Conservation (phyloP, 768 basidiomycete species). For the Naganishia friedmannii region DNA sequence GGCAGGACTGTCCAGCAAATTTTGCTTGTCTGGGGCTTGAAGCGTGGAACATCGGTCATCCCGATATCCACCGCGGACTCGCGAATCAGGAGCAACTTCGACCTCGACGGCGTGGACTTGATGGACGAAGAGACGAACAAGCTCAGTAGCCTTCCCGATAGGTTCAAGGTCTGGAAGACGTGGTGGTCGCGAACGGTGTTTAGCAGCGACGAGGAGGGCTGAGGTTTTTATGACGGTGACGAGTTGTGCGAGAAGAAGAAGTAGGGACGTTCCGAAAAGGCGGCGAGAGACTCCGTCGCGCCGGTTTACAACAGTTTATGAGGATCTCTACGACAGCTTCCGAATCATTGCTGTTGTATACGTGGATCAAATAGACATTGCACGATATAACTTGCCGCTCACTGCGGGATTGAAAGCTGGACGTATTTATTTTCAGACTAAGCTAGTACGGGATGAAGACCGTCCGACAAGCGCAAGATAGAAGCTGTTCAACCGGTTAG, state of each 20-base stretch:
- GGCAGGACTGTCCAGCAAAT: constrained; percentile 59
- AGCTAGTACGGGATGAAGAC: too few species aligned
- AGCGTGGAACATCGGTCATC: constrained; percentile 52
- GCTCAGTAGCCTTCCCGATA: constrained; percentile 23
- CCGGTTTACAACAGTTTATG: too few species aligned
- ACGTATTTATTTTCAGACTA: too few species aligned
- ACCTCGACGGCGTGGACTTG: constrained; percentile 32
- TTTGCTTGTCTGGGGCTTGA: constrained; percentile 59
- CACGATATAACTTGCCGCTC: too few species aligned
- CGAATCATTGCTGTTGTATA: too few species aligned
- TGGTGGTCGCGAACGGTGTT: constrained; percentile 33
- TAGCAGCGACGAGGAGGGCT: constrained; percentile 11
- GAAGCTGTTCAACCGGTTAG: too few species aligned
- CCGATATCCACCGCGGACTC: constrained; percentile 36
- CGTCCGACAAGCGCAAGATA: too few species aligned
- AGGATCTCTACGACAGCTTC: too few species aligned
- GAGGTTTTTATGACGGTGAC: constrained; percentile 24
- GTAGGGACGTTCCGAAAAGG: not conserved
- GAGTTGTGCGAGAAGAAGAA: constrained; percentile 5
- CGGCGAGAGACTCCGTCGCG: too few species aligned
- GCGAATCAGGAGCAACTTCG: constrained; percentile 36
- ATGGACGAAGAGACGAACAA: constrained; percentile 32
- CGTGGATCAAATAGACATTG: too few species aligned
- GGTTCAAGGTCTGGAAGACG: constrained; percentile 34
- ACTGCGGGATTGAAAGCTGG: too few species aligned